Evolutionary conservation across 805 yeast genomes (phyloP), one percentile per base, ranked within the genome.

Genomic region (Peterozyma xylosa): DNA sequence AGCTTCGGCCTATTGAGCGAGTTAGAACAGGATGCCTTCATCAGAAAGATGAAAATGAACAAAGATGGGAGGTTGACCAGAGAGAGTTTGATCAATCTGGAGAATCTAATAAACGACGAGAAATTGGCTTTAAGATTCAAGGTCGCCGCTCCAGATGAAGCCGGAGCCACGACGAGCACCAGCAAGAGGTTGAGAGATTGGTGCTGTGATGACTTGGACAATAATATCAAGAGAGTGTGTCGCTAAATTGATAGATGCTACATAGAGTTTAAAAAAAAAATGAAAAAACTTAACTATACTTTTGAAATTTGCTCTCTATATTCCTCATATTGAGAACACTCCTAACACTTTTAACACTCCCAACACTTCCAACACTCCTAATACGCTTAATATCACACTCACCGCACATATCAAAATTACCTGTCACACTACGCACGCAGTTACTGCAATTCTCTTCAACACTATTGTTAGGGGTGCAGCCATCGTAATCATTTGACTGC

Each of bases 141-240:
- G 1, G 43, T 74, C 10, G 3, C 30, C n/a, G 38, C 33, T 18
- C 7, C 7, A 5, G 27, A 21, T 21, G 47, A 44, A 13, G 56
- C 70, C 11, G 64, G 68, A 3, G 58, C 56, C 1, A 57, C 67
- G 33, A 46, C 51, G 33, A 57, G 54, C 5, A 41, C 52, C 2
- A 75, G 72, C 43, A 82, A 83, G 53, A 73, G 90, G 59, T 55
- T 79, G 1, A 52, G 65, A 29, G 81, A 78, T 2, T 85, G 91
- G 90, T 66, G 78, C 3, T 65, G 62, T 37, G 74, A 64, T 13
- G 86, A 82, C 52, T 49, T 72, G 5, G 63, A 56, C 0, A 59
- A 62, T 37, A 58, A 68, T n/a, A 55, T 68, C 32, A 83, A 82
- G 54, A 62, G 79, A 50, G 46, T 65, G n/a, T 45, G 47, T 34